phyloP scores from a whole-genome alignment of 768 basidiomycete species.

The Phlebiopsis flavidoalba region DNA sequence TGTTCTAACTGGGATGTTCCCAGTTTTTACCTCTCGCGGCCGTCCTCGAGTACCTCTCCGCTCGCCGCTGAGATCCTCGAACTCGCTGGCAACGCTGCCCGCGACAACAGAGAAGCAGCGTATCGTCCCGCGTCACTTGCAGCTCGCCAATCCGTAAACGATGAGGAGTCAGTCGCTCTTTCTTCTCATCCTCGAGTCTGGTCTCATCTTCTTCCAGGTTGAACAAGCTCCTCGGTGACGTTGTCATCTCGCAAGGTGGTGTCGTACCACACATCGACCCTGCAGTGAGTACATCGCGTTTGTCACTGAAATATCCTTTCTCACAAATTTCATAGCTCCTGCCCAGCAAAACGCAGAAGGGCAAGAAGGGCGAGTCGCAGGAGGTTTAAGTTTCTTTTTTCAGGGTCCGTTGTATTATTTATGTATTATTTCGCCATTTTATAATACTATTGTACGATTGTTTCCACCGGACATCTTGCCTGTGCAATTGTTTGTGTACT shows the following conservation, averaged over 20 bases:
- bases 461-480: background rate
- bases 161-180: slow-evolving; percentile 59
- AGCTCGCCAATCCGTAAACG: slow-evolving; percentile 90
- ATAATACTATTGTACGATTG: slow-evolving; percentile 12
- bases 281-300: slow-evolving; percentile 21
- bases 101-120: slow-evolving; percentile 87
- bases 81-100: slow-evolving; percentile 82
- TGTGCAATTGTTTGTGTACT: background rate
- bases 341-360: slow-evolving; percentile 45
- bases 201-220: slow-evolving; percentile 33
- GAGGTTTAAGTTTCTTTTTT: slow-evolving; percentile 32
- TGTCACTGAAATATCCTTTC: background rate
- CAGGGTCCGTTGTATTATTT: slow-evolving; percentile 10
- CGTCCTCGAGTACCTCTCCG: slow-evolving; percentile 88
- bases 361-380: slow-evolving; percentile 44
- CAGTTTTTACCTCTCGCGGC: slow-evolving; percentile 87
- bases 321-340: slow-evolving; percentile 25
- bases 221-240: slow-evolving; percentile 78
- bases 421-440: slow-evolving; percentile 10
- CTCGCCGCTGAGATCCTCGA: slow-evolving; percentile 90
- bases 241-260: slow-evolving; percentile 90
- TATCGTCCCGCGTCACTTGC: slow-evolving; percentile 91
- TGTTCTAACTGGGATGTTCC: background rate
- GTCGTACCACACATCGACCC: slow-evolving; percentile 69
- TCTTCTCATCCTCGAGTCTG: background rate